A percentile compares a stretch with the other conserved stretches of the same genome.
Conservation (phyloP, 768 basidiomycete species). For the Chalciporus piperatus region DNA sequence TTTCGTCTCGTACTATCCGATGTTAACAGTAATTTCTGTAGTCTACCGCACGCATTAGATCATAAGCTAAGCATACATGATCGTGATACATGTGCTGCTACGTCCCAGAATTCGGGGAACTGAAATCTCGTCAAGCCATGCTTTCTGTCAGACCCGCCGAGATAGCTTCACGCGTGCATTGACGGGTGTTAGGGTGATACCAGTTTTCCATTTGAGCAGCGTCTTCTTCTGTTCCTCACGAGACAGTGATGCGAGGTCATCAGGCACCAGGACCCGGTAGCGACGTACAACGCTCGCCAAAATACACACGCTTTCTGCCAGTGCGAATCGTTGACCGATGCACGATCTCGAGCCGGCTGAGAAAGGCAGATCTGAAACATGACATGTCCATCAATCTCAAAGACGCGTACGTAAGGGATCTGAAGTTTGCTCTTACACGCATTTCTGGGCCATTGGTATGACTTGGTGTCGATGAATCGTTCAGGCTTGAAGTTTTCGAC, state of each 20-base stretch:
- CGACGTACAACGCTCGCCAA: conserved; percentile 42
- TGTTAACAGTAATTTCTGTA: too few relatives aligned
- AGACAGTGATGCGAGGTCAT: conserved; percentile 28
- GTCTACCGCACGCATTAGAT: conserved; percentile 10
- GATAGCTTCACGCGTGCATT: conserved; percentile 27
- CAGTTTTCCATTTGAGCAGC: conserved; percentile 37
- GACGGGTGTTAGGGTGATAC: conserved; percentile 35
- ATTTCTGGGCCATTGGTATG: conserved; percentile 51
- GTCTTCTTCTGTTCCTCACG: conserved; percentile 33
- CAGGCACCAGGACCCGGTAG: conserved; percentile 41
- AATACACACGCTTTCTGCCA: conserved; percentile 40
- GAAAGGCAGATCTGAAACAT: conserved; percentile 42
- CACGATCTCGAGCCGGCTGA: conserved; percentile 44
- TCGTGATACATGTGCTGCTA: conserved; percentile 4
- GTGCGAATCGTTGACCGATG: conserved; percentile 49
- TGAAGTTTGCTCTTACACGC: conserved; percentile 36
- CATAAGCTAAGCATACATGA: conserved; percentile 5
- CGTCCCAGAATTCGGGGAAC: too few relatives aligned
- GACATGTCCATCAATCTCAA: neutral
- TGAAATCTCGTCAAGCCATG: too few relatives aligned
- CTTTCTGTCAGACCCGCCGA: conserved; percentile 5
- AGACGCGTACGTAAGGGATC: neutral
- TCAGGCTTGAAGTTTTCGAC: conserved; percentile 45
- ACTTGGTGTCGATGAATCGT: conserved; percentile 48
- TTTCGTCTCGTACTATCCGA: neutral